Evolutionary conservation across 2,329 filamentous ascomycete genomes (phyloP), one percentile per base, ranked within the genome.

Genomic region (Colletotrichum siamense): DNA sequence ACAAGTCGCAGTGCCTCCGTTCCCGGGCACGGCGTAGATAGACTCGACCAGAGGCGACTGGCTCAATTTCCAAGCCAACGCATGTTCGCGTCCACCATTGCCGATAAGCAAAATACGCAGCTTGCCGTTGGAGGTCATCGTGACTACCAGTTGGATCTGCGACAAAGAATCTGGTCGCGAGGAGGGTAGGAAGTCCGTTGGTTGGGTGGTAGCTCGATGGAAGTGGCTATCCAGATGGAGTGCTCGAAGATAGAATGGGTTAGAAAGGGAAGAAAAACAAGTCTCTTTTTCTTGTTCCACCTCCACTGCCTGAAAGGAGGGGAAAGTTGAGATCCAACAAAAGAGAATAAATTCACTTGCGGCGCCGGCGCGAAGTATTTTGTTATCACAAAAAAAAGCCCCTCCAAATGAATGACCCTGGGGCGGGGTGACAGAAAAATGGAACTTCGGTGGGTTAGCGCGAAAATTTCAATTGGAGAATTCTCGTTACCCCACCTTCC

Each of bases 1-100:
- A 28, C 88, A 88, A 49, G 75, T 83, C 77, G 86, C 87, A 36
- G 93, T 95, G 34, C 94, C 94, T 68, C 93, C 94, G 83, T 96
- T 96, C 66, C 94, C 94, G 15, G 87, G 87, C 24, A 84, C 83
- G 18, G 84, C 86, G 64, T 84, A 83, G 77, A 95, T 93, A 78
- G 90, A 88, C 72, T 92, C 88, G 66, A 95, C 92, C 8, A 86
- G 87, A 9, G 89, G 86, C 4, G 92, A 94, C 82, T 94, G 90
- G 73, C 90, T 87, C 76, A 96, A 85, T 84, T 94, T 95, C 94
- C 94, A 95, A 39, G 94, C 93, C 69, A 95, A 87, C 30, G 93
- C 93, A 86, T 96, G 94, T 84, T 96, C 94, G 78, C 94, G 91
- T 69, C 93, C 94, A 77, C 94, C 94, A 79, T 93, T 94, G 79